phyloP scores from a whole-genome alignment of 2,329 filamentous ascomycete species.

The Ustulina deusta region DNA sequence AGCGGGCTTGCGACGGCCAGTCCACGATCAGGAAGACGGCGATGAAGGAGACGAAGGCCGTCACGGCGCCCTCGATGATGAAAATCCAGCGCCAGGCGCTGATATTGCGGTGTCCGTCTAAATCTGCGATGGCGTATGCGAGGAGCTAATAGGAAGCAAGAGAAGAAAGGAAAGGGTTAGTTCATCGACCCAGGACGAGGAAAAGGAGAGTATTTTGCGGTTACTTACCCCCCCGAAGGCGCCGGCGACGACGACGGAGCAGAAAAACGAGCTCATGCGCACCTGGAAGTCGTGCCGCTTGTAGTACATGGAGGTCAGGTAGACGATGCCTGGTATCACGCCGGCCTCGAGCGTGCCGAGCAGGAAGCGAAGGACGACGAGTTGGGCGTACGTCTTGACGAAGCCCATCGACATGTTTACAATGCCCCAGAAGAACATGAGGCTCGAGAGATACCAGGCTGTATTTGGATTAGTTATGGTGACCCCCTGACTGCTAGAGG shows the following conservation, averaged over 20 bases:
- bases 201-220: not conserved
- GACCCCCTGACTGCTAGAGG: not conserved
- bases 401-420: conserved; percentile 62
- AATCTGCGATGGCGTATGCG: conserved; percentile 60
- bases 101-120: conserved; percentile 58
- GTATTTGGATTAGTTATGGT: not conserved
- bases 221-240: conserved; percentile 57
- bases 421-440: conserved; percentile 61
- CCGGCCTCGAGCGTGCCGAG: conserved; percentile 61
- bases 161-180: not conserved
- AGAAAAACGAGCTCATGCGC: conserved; percentile 59
- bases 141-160: conserved; percentile 52
- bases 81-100: conserved; percentile 63
- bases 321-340: conserved; percentile 60
- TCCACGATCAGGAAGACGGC: conserved; percentile 61
- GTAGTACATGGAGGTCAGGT: conserved; percentile 63
- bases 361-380: conserved; percentile 59
- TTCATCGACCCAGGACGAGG: not conserved
- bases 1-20: conserved; percentile 61
- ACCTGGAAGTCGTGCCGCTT: conserved; percentile 62
- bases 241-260: conserved; percentile 56
- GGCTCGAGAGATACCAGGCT: conserved; percentile 51
- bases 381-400: conserved; percentile 54
- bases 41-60: conserved; percentile 50
- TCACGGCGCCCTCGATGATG: conserved; percentile 57